Conservation (phyloP, 192 early-diverging fungal genomes). For the Mortierella antarctica region DNA sequence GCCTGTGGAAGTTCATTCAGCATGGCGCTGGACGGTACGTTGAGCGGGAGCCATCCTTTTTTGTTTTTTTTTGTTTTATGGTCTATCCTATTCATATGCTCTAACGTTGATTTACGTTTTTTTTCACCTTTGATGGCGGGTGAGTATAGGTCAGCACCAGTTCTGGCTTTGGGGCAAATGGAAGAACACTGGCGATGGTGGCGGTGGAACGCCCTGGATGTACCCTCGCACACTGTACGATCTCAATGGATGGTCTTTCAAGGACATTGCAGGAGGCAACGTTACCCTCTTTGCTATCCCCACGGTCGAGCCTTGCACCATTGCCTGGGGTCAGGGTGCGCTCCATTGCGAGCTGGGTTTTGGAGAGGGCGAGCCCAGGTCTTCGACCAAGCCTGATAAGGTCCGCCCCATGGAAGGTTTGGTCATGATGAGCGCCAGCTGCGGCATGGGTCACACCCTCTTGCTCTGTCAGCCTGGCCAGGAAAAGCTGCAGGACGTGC, state of each 20-base stretch:
- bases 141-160: conserved; percentile 37
- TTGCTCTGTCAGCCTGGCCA: conserved; percentile 56
- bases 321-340: conserved; percentile 61
- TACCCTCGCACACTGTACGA: conserved; percentile 57
- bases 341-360: conserved; percentile 57
- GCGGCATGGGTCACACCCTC: conserved; percentile 57
- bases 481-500: conserved; percentile 57
- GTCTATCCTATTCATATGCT: background rate
- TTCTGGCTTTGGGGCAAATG: conserved; percentile 64
- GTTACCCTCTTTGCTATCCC: conserved; percentile 56
- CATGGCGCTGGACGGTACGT: conserved; percentile 58
- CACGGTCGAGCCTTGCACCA: conserved; percentile 38
- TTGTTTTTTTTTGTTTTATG: conserved; percentile 6
- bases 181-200: conserved; percentile 64
- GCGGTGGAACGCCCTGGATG: conserved; percentile 65
- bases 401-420: conserved; percentile 59
- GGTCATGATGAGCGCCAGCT: conserved; percentile 39
- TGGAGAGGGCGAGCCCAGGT: conserved; percentile 54
- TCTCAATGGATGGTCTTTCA: conserved; percentile 60
- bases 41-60: too few species aligned
- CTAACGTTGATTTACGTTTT: background rate
- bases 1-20: conserved; percentile 60
- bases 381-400: conserved; percentile 58
- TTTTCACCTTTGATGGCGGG: background rate
- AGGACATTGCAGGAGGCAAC: conserved; percentile 51